Evolutionary conservation across 495 filamentous ascomycete species (phyloP), one percentile per base, ranked within the genome.

Genomic region (Hypoxylon trugodes): DNA sequence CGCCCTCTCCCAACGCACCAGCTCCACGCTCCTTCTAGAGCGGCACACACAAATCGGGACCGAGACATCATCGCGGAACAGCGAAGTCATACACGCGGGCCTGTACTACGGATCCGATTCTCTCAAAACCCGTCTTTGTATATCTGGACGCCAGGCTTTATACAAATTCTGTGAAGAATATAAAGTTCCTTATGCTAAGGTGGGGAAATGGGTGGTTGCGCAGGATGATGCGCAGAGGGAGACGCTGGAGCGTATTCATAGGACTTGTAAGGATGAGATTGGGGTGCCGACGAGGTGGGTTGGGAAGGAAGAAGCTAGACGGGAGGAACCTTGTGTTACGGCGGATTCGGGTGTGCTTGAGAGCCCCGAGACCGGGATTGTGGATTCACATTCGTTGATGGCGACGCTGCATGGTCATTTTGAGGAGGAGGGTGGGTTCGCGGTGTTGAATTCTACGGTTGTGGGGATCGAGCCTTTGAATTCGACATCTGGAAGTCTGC

Each of bases 11-110:
- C 78, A 71, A 12, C 78, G 30, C 68, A 28, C 28, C 51, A 1
- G 16, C 59, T 84, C 84, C 21, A 96, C 92, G 0, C 78, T 98
- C 9, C 79, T 98, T 9, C 83, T 98, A 3, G 95, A 98, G 74
- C 81, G 87, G 28, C 91, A 97, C 77, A 74, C 80, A 28, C 80
- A 79, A 32, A 84, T 91, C 21, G 95, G 96, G 18, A 96, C 87
- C 41, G 96, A 98, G 81, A 98, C 94, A 0, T 94, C 90, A 51
- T 91, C 88, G 68, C 86, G 93, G 60, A 98, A 97, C 76, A 96
- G 91, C 61, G 95, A 97, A 84, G 94, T 98, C 36, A 96, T 98
- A 54, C 95, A 98, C 68, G 95, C 90, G 1, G 96, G 96, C 35
- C 84, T 98, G 37, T 98, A 98, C 80, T 98, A 98, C 77, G 89